Conservation (phyloP, 164 flowering plant species). For the Warburgia ugandensis region DNA sequence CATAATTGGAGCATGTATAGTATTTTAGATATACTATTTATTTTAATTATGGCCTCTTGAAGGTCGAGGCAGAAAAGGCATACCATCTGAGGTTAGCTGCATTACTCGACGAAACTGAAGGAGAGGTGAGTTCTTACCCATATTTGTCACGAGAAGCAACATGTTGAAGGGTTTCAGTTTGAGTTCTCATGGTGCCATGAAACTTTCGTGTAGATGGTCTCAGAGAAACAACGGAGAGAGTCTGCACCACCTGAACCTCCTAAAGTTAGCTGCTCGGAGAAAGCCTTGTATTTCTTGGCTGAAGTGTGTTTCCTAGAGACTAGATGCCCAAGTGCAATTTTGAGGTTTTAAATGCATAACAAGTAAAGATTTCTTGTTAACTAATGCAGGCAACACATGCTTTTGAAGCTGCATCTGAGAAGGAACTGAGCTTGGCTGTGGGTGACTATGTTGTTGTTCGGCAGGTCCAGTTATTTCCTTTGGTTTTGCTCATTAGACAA, state of each 20-base stretch:
- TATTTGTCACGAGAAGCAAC: background rate
- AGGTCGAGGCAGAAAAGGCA: conserved; percentile 89
- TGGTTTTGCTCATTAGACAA: background rate
- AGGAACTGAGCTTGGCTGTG: conserved; percentile 72
- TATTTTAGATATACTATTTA: background rate
- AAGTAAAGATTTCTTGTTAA: conserved; percentile 1
- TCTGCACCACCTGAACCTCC: conserved; percentile 99
- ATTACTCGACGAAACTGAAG: conserved; percentile 72
- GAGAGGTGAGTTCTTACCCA: conserved; percentile 50
- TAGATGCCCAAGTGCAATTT: background rate
- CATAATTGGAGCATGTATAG: background rate
- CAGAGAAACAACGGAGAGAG: conserved; percentile 88
- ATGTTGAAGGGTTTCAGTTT: background rate
- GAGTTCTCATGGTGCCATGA: background rate
- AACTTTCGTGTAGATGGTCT: conserved; percentile 57
- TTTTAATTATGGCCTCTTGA: conserved; percentile 10
- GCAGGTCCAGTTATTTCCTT: conserved; percentile 37
- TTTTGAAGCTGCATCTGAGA: conserved; percentile 61
- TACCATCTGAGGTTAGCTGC: conserved; percentile 78
- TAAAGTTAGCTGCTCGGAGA: conserved; percentile 36
- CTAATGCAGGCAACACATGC: conserved; percentile 62
- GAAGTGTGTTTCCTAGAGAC: conserved; percentile 44
- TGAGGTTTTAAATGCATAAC: background rate
- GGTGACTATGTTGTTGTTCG: conserved; percentile 94
- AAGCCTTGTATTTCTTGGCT: conserved; percentile 69